Evolutionary conservation across 441 rosid species (phyloP), one percentile per base, ranked within the genome.

Genomic region (Pelargonium australe): DNA sequence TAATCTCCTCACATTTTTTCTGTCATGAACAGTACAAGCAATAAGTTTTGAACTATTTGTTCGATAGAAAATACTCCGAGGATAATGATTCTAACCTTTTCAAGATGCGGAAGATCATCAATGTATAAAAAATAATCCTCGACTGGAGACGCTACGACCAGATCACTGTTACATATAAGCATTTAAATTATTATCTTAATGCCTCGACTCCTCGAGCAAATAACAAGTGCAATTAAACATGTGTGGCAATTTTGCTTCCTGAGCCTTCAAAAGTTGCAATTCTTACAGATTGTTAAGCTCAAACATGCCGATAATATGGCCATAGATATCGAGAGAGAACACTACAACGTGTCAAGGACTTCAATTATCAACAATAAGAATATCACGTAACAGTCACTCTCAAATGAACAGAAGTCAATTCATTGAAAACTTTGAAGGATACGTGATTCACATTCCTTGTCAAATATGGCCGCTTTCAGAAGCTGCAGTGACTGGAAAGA

Each of bases 271-370:
- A 25, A 64, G 41, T 49, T 14, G 63, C 3, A 64, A 76, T 41
- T 49, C 97, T 88, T 86, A 91, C 96, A 94, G 87, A 82, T 94
- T 94, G 82, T 94, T 91, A 66, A 85, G 87, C 88, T 94, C 96
- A 77, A 91, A 91, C 94, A 94, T 94, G 87, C 97, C 96, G 53
- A 94, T 86, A 72, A 91, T 85, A 73, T 87, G 84, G 65, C 97
- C 97, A 73, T 88, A 86, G 72, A 94, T 86, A 64, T 94, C 97
- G n/a, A 86, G 92, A 62, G 95, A 88, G 82, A 94, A 94, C 68
- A 94, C 99, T 94, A 72, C 61, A 14, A 28, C 44, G 68, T 45
- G 93, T 88, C 81, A 87, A 91, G 97, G 85, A 86, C 55, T 65
- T 70, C 65, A 65, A 64, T 41, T 20, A 72, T 28, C 66, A 67